phyloP scores from a whole-genome alignment of 306 rosid genomes.

The Hylodesmum podocarpum region DNA sequence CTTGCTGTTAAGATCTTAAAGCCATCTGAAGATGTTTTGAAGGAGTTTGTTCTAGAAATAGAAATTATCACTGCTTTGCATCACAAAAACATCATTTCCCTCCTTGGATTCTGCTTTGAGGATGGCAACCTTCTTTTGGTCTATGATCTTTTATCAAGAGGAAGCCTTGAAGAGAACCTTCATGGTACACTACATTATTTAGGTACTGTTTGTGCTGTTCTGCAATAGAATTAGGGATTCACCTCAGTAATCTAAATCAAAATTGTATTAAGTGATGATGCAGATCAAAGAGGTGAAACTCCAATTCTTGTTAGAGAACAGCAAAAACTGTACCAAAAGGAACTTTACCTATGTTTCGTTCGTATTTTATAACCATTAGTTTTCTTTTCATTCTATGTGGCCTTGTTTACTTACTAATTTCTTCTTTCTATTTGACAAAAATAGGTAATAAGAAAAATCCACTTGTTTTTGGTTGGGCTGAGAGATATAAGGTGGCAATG shows the following conservation, averaged over 20 bases:
- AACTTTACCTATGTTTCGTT: too few species aligned
- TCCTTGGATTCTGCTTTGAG: conserved; percentile 92
- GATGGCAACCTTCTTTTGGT: conserved; percentile 81
- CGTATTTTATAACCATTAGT: neutral
- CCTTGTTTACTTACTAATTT: neutral
- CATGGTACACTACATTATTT: conserved; percentile 55
- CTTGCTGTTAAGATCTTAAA: conserved; percentile 91
- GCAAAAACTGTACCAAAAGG: too few species aligned
- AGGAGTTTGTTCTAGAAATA: conserved; percentile 84
- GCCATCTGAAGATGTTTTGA: conserved; percentile 76
- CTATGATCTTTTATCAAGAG: conserved; percentile 89
- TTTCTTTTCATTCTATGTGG: neutral
- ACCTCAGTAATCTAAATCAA: too few species aligned
- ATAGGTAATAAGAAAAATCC: conserved; percentile 71
- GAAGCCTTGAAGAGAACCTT: conserved; percentile 96
- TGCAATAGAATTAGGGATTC: too few species aligned
- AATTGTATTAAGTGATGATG: too few species aligned
- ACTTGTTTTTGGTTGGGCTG: conserved; percentile 74
- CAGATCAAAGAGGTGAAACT: too few species aligned
- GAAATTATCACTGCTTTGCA: conserved; percentile 80
- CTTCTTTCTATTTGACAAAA: conserved; percentile 20
- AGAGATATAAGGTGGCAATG: conserved; percentile 83
- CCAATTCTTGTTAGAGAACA: too few species aligned
- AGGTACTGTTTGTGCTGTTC: too few species aligned
- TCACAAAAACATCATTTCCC: conserved; percentile 86